Evolutionary conservation across 2,329 filamentous ascomycete species (phyloP), one percentile per base, ranked within the genome.

Genomic region (Talaromyces sp.): DNA sequence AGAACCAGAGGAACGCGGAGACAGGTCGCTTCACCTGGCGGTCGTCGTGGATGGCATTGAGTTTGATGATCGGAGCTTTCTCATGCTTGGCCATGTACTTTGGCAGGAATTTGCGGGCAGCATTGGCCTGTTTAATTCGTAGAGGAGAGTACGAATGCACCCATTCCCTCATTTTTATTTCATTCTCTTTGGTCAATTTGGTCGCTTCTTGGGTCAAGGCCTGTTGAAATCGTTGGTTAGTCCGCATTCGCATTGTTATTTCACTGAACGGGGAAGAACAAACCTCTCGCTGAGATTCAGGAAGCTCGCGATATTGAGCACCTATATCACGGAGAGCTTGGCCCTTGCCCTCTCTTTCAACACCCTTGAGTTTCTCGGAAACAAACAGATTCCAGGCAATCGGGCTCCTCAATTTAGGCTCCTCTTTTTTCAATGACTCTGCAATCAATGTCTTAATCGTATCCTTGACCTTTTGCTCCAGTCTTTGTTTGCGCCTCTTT

Each of bases 61-160:
- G 37, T 50, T 64, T 67, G 54, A 31, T 48, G 33, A 56, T 56
- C 37, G 45, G 31, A 31, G 68, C 66, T 48, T 64, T 67, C 14
- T 59, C 35, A 43, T 57, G 61, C 52, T 70, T 70, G 3, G 68
- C 45, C 11, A 64, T 68, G 56, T 76, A 67, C 31, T 66, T 70
- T 0, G 64, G 62, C 9, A 82, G 72, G n/a, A 61, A 68, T 33
- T 45, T 65, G 43, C 88, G 85, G 11, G 88, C 88, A 11, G 68
- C 71, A 73, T 90, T 90, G 64, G 88, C 88, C 3, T 79, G 65
- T 54, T 77, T 78, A 69, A 90, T 89, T 71, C 88, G 73, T 5
- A 84, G 77, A 10, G 85, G 82, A 1, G 84, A 85, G 71, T 87
- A 75, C 3, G 74, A 76, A 37, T 82, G 73, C 22, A 90, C 73